A percentile compares a stretch with the other conserved stretches of the same genome.
phyloP scores from a whole-genome alignment of 805 yeast genomes.

The Yarrowia porcina region DNA sequence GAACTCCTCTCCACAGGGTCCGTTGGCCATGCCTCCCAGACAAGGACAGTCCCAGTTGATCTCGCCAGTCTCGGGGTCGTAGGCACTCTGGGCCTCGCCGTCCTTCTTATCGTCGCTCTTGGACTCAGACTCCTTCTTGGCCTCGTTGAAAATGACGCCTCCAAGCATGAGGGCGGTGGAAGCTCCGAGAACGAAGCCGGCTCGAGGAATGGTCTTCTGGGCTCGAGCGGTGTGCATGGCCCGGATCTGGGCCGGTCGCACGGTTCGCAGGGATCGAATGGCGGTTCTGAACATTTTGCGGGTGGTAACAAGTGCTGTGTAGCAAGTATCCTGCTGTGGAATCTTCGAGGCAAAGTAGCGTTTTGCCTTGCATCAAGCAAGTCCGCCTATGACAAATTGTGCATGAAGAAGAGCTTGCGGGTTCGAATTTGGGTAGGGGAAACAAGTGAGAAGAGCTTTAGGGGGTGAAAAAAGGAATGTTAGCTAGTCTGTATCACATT shows the following conservation, averaged over 20 bases:
- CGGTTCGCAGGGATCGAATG: conserved; percentile 20
- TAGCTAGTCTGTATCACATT: no score
- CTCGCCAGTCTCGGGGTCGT: conserved; percentile 95
- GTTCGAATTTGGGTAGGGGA: not conserved
- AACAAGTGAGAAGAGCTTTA: no score
- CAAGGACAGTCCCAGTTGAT: conserved; percentile 99
- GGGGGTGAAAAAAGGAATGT: no score
- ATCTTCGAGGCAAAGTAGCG: conserved; percentile 18
- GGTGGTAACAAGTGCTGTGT: not conserved
- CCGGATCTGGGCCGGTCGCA: conserved; percentile 18
- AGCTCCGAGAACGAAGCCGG: conserved; percentile 12
- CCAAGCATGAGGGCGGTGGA: conserved; percentile 11
- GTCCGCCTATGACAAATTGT: conserved; percentile 2
- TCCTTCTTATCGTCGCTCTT: conserved; percentile 7
- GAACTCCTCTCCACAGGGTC: conserved; percentile 97
- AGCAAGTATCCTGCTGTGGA: conserved; percentile 5
- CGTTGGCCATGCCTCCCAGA: conserved; percentile 97
- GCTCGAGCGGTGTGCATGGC: conserved; percentile 14
- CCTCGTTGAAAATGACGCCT: conserved; percentile 24
- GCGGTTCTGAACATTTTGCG: conserved; percentile 21
- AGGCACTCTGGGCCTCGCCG: conserved; percentile 53
- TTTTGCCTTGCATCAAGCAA: not conserved
- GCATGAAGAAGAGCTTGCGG: not conserved
- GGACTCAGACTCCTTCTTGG: conserved; percentile 13
- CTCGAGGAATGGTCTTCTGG: not conserved